Conservation (phyloP, 2,329 filamentous ascomycete species). For the Hypocrella siamensis region DNA sequence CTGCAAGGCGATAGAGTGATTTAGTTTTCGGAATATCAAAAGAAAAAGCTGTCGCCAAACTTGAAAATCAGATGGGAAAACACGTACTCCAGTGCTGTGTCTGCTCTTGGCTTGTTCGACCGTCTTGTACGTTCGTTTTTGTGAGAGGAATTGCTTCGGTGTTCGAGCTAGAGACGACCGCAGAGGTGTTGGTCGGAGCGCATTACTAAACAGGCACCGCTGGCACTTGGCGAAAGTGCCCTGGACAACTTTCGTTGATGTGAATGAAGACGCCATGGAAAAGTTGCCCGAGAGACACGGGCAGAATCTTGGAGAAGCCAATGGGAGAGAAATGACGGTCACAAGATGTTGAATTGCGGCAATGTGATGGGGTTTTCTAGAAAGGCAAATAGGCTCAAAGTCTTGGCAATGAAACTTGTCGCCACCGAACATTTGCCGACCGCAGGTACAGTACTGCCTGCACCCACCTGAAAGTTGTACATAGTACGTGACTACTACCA, state of each 20-base stretch:
- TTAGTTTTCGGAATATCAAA: neutral
- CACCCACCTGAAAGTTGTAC: no score
- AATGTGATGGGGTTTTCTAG: neutral
- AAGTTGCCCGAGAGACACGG: no score
- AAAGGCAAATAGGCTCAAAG: no score
- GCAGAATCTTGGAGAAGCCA: no score
- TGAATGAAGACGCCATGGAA: constrained; percentile 22
- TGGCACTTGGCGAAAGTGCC: constrained; percentile 18
- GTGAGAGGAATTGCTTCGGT: constrained; percentile 16
- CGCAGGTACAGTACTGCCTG: neutral
- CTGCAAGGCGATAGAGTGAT: constrained; percentile 31
- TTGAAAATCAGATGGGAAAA: neutral
- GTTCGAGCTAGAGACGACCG: constrained; percentile 17
- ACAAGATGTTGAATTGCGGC: no score
- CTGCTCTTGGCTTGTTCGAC: constrained; percentile 44
- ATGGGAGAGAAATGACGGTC: no score
- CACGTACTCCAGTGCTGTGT: constrained; percentile 37
- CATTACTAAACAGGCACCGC: constrained; percentile 24
- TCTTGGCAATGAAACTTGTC: neutral
- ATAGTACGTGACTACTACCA: no score
- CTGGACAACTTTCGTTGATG: constrained; percentile 13
- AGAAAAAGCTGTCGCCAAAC: neutral
- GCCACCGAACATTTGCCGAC: constrained; percentile 7
- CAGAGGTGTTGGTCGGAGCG: constrained; percentile 18
- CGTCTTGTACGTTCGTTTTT: constrained; percentile 30